These are phyloP conservation scores for Exophiala phaeomuriformis DNA, from an alignment of 2,329 filamentous ascomycete genomes.

Conservation along the genomic window DNA sequence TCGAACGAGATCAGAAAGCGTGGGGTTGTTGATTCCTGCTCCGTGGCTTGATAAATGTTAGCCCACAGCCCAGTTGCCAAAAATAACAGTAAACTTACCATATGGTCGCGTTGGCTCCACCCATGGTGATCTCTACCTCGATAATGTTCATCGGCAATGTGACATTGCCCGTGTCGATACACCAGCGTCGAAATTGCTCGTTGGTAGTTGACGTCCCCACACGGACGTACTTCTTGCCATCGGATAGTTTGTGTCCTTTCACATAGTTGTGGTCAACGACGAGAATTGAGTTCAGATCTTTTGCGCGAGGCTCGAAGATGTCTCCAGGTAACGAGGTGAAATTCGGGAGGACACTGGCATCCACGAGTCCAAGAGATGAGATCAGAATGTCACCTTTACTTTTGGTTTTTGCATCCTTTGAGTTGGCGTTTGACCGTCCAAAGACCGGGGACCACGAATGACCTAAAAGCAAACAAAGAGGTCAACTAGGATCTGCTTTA, in stretches of 20 bases:
- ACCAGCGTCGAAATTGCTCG: conserved; percentile 43
- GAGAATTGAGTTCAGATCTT: conserved; percentile 21
- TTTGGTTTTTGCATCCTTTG: not conserved
- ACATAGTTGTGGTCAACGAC: conserved; percentile 17
- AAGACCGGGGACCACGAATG: conserved; percentile 24
- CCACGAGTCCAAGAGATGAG: conserved; percentile 35
- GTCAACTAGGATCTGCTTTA: too few species aligned
- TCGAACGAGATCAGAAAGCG: conserved; percentile 42
- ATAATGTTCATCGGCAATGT: conserved; percentile 43
- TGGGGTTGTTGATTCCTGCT: conserved; percentile 39
- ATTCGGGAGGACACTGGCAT: conserved; percentile 20
- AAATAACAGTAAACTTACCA: conserved; percentile 7
- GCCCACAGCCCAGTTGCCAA: not conserved
- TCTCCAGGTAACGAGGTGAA: conserved; percentile 20
- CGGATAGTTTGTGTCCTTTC: conserved; percentile 12
- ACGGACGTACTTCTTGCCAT: conserved; percentile 35
- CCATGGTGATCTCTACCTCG: conserved; percentile 44
- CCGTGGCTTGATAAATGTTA: conserved; percentile 41
- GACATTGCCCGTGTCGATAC: conserved; percentile 34
- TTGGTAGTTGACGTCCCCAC: conserved; percentile 42
- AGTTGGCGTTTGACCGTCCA: conserved; percentile 12
- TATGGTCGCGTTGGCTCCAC: conserved; percentile 37
- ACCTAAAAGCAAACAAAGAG: conserved; percentile 1
- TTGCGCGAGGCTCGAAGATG: conserved; percentile 17
- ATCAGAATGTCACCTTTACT: conserved; percentile 35